Percentiles rank a stretch among this genome's conserved stretches.
These are phyloP conservation scores for Phyllosticta citriasiana DNA, from an alignment of 2,329 filamentous ascomycete genomes.

Conservation along the genomic window DNA sequence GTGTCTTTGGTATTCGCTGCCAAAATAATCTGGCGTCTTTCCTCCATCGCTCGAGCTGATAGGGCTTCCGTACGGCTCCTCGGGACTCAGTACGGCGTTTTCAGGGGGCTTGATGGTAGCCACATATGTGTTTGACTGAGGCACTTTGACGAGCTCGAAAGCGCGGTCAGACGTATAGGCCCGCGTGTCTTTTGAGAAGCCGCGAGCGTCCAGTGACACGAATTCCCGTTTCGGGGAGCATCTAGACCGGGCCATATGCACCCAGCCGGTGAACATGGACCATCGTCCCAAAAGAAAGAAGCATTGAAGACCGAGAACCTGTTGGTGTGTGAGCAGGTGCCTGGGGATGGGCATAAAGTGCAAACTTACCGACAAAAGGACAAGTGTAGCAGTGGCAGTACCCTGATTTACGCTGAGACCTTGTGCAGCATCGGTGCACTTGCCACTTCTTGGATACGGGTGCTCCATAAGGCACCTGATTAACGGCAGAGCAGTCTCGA, in stretches of 20 bases:
- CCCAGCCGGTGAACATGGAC: slow-evolving; percentile 81
- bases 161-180: slow-evolving; percentile 7
- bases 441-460: slow-evolving; percentile 47
- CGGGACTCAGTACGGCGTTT: slow-evolving; percentile 14
- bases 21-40: slow-evolving; percentile 23
- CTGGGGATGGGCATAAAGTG: neutral
- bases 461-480: slow-evolving; percentile 48
- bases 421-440: slow-evolving; percentile 54
- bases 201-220: slow-evolving; percentile 70
- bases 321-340: neutral
- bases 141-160: slow-evolving; percentile 27
- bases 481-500: slow-evolving; percentile 19
- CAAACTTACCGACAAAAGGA: slow-evolving; percentile 64
- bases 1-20: slow-evolving; percentile 26
- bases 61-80: slow-evolving; percentile 1
- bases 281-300: slow-evolving; percentile 71
- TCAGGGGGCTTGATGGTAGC: slow-evolving; percentile 17
- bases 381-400: slow-evolving; percentile 69
- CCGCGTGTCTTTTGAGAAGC: slow-evolving; percentile 21
- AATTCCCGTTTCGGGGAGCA: slow-evolving; percentile 62
- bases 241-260: slow-evolving; percentile 48
- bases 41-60: slow-evolving; percentile 17
- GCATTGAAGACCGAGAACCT: slow-evolving; percentile 71
- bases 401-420: slow-evolving; percentile 61
- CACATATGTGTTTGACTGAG: slow-evolving; percentile 5